Base-by-base conservation (phyloP, 202 grass and related monocot genomes). In the Saccharum hybrid region DNA sequence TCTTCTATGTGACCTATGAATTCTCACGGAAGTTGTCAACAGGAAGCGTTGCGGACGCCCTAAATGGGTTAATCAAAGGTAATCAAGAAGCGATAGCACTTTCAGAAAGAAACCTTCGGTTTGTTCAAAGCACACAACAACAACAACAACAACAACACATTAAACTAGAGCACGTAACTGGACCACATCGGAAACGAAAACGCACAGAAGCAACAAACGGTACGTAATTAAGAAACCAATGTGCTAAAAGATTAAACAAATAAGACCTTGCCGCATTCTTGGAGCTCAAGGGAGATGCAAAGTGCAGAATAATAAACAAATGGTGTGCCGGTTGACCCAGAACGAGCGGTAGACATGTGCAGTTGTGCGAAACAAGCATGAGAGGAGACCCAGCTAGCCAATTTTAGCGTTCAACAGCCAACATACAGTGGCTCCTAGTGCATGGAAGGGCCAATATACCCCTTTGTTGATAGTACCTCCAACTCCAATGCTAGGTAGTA, bases 211-310 rank as follows among this genome's bases (percentile, higher is more conserved):
- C 18, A 75, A 54, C 43, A 19, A 26, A 61, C 21, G 3, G 23
- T 2, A 2, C 26, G 26, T 14, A 4, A 76, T 13, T 59, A 56
- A 68, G 4, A 66, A 75, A 65, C 43, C 61, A 22, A 10, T 34
- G 52, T 33, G 54, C 7, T 13, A 34, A 51, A 72, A 33, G 5
- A 61, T 30, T 64, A 64, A 31, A 72, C 7, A 52, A 39, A 34
- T 4, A 78, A 85, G 57, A 42, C 31, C 21, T 65, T 41, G 85
- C 79, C 72, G 34, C 41, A 22, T 82, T 82, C 79, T 71, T 82
- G 79, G 85, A 87, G 42, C 30, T 12, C 41, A 71, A 71, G 64
- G 49, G 34, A 72, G 77, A 42, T 28, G 15, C 30, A 3, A 19
- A 76, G 30, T 30, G 28, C 23, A 60, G 8, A 57, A 11, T 4